A percentile compares a stretch with the other conserved stretches of the same genome.
These are phyloP conservation scores for Talaromyces marneffei DNA, from an alignment of 2,329 filamentous ascomycete species.

Conservation along the genomic window DNA sequence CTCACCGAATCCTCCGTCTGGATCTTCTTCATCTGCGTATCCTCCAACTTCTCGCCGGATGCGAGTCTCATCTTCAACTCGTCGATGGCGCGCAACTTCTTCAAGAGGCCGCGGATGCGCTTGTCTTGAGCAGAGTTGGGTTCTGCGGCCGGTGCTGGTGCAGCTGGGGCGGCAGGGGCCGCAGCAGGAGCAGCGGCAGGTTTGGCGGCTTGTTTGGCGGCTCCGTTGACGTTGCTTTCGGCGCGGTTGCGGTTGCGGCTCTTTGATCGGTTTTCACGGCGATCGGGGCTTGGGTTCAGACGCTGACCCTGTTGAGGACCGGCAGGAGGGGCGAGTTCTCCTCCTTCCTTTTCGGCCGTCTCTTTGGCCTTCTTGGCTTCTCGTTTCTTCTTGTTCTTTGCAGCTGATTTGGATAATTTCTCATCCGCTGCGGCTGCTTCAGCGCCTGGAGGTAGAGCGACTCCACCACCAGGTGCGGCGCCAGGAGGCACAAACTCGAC, in stretches of 20 bases:
- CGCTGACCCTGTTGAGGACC: constrained; percentile 52
- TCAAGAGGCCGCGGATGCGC: constrained; percentile 87
- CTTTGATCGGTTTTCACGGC: constrained; percentile 12
- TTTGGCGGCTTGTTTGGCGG: neutral
- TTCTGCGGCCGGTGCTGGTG: constrained; percentile 14
- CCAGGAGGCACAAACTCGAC: constrained; percentile 60
- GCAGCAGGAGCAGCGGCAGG: constrained; percentile 24
- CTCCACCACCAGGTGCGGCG: constrained; percentile 61
- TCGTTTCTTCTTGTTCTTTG: constrained; percentile 99
- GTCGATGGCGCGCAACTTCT: constrained; percentile 97
- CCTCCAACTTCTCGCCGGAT: constrained; percentile 91
- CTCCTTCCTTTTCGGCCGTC: constrained; percentile 55
- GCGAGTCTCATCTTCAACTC: constrained; percentile 96
- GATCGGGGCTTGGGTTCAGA: constrained; percentile 25
- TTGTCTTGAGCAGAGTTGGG: constrained; percentile 61
- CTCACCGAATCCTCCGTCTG: constrained; percentile 77
- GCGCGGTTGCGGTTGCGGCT: constrained; percentile 16
- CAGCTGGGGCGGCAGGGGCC: constrained; percentile 18
- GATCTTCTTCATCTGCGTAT: constrained; percentile 98
- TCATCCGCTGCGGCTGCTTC: constrained; percentile 53
- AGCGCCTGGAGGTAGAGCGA: constrained; percentile 60
- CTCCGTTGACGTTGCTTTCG: constrained; percentile 15
- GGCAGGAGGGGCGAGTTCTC: constrained; percentile 53
- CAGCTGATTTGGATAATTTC: constrained; percentile 71
- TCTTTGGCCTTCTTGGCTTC: constrained; percentile 88